Conservation (phyloP, 192 early-diverging fungal genomes). For the Gorgonomyces haynaldii region DNA sequence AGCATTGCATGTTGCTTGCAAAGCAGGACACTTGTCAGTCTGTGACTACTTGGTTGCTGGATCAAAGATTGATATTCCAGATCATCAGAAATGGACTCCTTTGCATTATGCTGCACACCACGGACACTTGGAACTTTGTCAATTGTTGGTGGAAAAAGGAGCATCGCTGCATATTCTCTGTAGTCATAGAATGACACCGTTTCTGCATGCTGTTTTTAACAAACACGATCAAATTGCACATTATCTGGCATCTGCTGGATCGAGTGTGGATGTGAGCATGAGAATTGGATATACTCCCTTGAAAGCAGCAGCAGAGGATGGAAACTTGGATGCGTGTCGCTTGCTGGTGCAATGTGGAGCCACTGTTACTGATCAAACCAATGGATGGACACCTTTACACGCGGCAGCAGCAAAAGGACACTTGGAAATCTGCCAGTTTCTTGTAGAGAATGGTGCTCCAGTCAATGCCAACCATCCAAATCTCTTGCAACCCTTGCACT, state of each 20-base stretch:
- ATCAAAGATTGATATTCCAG: conserved; percentile 9
- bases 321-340: background rate
- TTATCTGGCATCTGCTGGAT: no score
- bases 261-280: background rate
- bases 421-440: background rate
- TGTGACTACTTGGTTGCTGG: conserved; percentile 4
- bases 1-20: conserved; percentile 21
- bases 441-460: background rate
- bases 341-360: background rate
- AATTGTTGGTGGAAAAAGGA: conserved; percentile 25
- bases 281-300: background rate
- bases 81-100: conserved; percentile 20
- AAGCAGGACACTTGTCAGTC: background rate
- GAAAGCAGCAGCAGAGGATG: background rate
- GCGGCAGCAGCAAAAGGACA: background rate
- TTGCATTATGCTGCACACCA: conserved; percentile 39
- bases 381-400: conserved; percentile 1
- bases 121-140: conserved; percentile 19
- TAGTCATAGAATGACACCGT: no score
- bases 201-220: no score
- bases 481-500: background rate
- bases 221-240: no score
- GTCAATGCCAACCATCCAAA: background rate
- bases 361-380: background rate
- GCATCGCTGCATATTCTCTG: no score